Base-by-base conservation (phyloP, 495 filamentous ascomycete species). In the Penicillium bovifimosum region DNA sequence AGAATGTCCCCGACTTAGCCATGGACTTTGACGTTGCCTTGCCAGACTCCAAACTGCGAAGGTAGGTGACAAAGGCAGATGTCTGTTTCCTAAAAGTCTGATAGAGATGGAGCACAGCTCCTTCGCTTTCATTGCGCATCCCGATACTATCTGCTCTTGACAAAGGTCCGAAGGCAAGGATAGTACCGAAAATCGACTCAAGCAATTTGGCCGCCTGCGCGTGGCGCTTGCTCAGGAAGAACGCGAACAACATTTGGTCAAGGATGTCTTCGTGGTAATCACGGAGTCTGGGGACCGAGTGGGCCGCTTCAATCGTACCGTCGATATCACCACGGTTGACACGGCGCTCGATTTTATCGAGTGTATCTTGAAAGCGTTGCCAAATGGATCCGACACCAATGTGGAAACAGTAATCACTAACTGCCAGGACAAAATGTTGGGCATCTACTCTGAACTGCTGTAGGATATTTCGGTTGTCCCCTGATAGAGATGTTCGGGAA, bases 381-480 rank as follows among this genome's bases (percentile, higher is more conserved):
- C 92, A 96, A 1, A 80, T 81, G 5, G 75, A 76, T 8, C 76
- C 77, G 36, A 98, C 80, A 3, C 84, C 89, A 1, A 83, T 77
- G 29, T 90, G 86, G 51, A 90, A 89, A 62, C 90, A 85, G 59
- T 96, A 90, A 4, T 79, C 73, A 29, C 80, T 78, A 1, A 95
- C 57, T 8, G 81, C 77, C 7, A 76, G 68, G 18, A 93, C 74
- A 54, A 96, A 91, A 60, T 93, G 84, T 33, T 88, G 82, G 0
- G 88, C 84, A 55, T 95, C 87, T 29, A 86, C 75, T 10, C 82
- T 73, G 52, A 96, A 93, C 27, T 77, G 76, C 43, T 81, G 73
- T 38, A 77, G 74, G 3, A 78, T 57, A 41, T 74, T 75, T 63
- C 74, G 61, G 60, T 65, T 62, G 54, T 59, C 58, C 28, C 64